Evolutionary conservation across 306 rosid genomes (phyloP), one percentile per base, ranked within the genome.

Genomic region (Medicago lupulina): DNA sequence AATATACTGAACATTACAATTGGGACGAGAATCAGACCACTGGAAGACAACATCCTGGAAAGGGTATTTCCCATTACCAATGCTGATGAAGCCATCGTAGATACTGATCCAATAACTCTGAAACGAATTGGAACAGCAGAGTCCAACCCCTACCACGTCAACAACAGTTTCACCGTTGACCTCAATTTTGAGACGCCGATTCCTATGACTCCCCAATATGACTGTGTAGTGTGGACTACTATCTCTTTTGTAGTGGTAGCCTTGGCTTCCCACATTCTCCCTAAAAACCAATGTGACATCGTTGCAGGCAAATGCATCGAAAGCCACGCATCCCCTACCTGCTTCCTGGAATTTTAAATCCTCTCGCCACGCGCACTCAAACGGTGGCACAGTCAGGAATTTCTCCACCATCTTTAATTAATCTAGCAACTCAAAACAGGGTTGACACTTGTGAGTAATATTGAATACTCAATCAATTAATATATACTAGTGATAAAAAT

Each of bases 71-170:
- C 98, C 98, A 38, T 86, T 86, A n/a, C 98, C 98, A 44, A 94
- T 80, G 71, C 88, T 85, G 72, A 94, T 94, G 86, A 92, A 81
- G 75, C 98, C 98, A 70, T 94, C 98, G 44, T 85, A 90, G 76
- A 94, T 87, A 55, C 97, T 87, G 80, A 94, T 87, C 98, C 97
- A 94, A 62, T 91, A 94, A 74, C 98, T 92, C 86, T 83, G 93
- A 74, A 94, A 94, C 0, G 94, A 83, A n/a, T 94, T 87, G 40
- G 98, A 87, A 66, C 87, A 84, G 46, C 98, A 89, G 31, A 94
- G 92, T 11, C 91, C 96, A 81, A 87, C 76, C 34, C 96, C 97
- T 15, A 87, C 93, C 61, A 67, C 90, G 34, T 92, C 98, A 19
- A 94, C 98, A 17, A 90, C 97, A 31, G 96, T 78, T 80, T 81